phyloP scores from a whole-genome alignment of 495 filamentous ascomycete genomes.

The Aspergillus avenaceus region DNA sequence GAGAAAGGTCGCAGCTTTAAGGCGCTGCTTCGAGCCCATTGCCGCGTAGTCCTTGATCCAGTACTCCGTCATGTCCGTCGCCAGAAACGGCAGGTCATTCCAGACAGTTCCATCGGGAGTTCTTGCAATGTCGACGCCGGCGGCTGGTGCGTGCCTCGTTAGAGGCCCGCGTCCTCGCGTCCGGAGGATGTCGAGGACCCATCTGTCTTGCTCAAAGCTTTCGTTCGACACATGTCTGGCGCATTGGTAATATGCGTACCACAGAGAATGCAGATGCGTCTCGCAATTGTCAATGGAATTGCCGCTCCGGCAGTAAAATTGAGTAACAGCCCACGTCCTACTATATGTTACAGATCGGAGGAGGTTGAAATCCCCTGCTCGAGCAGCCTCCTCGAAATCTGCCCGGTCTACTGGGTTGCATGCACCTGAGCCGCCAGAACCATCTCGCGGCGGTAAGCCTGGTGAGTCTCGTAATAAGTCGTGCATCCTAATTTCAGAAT shows the following conservation, averaged over 20 bases:
- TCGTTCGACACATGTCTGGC: constrained; percentile 2
- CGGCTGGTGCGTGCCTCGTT: constrained; percentile 1
- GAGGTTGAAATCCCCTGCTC: constrained; percentile 3
- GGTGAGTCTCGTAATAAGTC: background rate
- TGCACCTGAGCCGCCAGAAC: background rate
- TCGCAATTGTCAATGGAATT: constrained; percentile 7
- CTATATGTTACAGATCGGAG: constrained; percentile 4
- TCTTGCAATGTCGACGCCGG: constrained; percentile 5
- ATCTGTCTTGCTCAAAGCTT: constrained; percentile 5
- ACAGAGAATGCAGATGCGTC: constrained; percentile 1
- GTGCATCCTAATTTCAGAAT: background rate
- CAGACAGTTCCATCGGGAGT: constrained; percentile 1
- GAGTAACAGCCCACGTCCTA: constrained; percentile 1
- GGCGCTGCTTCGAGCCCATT: constrained; percentile 2
- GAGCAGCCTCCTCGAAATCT: background rate
- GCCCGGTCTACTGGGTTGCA: background rate
- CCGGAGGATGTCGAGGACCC: constrained; percentile 8
- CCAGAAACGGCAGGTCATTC: constrained; percentile 7
- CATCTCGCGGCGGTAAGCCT: background rate
- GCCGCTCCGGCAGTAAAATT: constrained; percentile 1
- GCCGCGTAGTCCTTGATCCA: constrained; percentile 5
- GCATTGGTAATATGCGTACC: constrained; percentile 8
- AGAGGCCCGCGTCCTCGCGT: constrained; percentile 4
- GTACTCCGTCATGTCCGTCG: constrained; percentile 7
- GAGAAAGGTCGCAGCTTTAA: constrained; percentile 3